phyloP scores from a whole-genome alignment of 768 basidiomycete species.

The Rhizopogon vesiculosus region DNA sequence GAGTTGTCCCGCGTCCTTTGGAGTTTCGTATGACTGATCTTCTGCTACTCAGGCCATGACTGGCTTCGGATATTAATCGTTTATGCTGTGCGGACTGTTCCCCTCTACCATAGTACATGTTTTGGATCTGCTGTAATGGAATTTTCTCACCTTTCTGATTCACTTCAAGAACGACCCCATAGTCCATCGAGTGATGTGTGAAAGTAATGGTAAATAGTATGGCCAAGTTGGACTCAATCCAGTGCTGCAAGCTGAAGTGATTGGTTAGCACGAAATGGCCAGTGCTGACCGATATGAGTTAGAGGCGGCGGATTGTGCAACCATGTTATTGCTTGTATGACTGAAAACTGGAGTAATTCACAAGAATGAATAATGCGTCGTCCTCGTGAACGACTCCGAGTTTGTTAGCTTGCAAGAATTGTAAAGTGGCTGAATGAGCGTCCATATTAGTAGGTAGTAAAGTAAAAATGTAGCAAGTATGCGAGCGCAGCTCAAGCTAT shows the following conservation, averaged over 20 bases:
- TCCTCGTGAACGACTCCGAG: too few species aligned
- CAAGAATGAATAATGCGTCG: too few species aligned
- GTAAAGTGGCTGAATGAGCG: neutral
- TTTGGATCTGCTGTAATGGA: constrained; percentile 22
- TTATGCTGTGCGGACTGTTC: constrained; percentile 6
- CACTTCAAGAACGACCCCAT: too few species aligned
- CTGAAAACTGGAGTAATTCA: too few species aligned
- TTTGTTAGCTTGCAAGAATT: too few species aligned
- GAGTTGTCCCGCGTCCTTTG: constrained; percentile 21
- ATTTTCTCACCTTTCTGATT: neutral
- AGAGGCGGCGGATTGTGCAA: too few species aligned
- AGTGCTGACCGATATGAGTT: too few species aligned
- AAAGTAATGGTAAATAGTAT: neutral
- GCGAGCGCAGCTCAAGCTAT: constrained; percentile 1
- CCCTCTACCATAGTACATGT: constrained; percentile 21
- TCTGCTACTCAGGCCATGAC: constrained; percentile 49
- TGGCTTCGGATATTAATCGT: constrained; percentile 48
- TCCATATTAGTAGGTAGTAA: constrained; percentile 1
- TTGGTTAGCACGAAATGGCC: too few species aligned
- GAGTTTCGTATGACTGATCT: neutral
- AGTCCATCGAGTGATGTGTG: too few species aligned
- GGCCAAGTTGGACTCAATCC: too few species aligned
- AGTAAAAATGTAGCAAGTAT: neutral
- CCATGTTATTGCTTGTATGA: too few species aligned
- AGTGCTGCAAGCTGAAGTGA: too few species aligned